phyloP scores from a whole-genome alignment of 2,329 filamentous ascomycete species.

The Nemania serpens region DNA sequence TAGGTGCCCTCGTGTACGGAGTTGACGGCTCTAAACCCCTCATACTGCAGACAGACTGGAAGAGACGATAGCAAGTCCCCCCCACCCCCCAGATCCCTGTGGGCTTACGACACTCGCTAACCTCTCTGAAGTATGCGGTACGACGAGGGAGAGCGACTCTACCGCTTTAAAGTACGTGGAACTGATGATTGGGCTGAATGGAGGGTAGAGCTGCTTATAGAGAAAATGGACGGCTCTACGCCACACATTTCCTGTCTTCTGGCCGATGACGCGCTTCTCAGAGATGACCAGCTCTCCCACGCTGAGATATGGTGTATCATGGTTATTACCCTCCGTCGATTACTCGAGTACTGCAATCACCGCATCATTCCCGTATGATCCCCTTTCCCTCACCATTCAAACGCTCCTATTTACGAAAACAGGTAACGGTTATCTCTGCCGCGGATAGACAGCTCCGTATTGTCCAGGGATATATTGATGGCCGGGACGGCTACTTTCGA shows the following conservation, averaged over 20 bases:
- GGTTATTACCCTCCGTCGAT: neutral
- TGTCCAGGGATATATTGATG: constrained; percentile 12
- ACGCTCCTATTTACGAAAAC: neutral
- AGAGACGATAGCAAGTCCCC: neutral
- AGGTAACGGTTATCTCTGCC: constrained; percentile 4
- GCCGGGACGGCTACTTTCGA: neutral
- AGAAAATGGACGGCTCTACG: constrained; percentile 6
- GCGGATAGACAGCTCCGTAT: neutral
- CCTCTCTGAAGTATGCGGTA: neutral
- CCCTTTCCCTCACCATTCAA: neutral
- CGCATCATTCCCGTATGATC: constrained; percentile 5
- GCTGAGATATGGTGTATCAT: constrained; percentile 11
- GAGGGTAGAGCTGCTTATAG: neutral
- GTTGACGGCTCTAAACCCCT: neutral
- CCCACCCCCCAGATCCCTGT: neutral
- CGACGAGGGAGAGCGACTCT: neutral
- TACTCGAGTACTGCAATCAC: neutral
- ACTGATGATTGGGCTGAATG: neutral
- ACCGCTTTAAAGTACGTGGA: too few species aligned
- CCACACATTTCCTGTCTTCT: constrained; percentile 9
- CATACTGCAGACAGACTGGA: neutral
- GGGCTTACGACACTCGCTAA: neutral
- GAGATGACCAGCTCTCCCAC: constrained; percentile 5
- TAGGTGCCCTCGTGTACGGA: neutral
- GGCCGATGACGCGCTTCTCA: neutral